A percentile compares a stretch with the other conserved stretches of the same genome.
phyloP scores from a whole-genome alignment of 805 yeast species.

The Tetrapisispora arboricola region DNA sequence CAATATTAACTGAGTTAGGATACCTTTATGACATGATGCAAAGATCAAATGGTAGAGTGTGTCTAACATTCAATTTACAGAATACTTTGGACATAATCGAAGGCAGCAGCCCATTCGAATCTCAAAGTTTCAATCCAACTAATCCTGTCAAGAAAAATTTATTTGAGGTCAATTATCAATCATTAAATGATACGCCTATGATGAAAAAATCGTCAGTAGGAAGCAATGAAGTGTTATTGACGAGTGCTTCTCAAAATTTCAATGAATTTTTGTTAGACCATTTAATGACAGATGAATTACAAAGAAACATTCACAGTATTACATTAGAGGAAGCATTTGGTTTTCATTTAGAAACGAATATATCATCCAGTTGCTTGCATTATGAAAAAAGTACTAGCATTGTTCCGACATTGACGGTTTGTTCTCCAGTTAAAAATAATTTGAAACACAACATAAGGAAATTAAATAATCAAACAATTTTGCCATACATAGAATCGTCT shows the following conservation, averaged over 20 bases:
- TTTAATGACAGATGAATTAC: slow-evolving; percentile 22
- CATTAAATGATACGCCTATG: background rate
- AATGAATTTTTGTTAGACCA: slow-evolving; percentile 19
- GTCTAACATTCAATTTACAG: slow-evolving; percentile 74
- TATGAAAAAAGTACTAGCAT: slow-evolving; percentile 12
- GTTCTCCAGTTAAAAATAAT: slow-evolving; percentile 22
- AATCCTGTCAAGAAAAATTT: background rate
- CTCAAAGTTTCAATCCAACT: background rate
- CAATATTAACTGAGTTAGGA: slow-evolving; percentile 72
- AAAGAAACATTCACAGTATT: slow-evolving; percentile 14
- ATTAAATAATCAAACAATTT: slow-evolving; percentile 31
- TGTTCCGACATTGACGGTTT: slow-evolving; percentile 19
- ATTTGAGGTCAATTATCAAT: slow-evolving; percentile 1
- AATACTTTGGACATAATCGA: slow-evolving; percentile 38
- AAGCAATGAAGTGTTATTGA: slow-evolving; percentile 2
- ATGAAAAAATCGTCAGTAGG: background rate
- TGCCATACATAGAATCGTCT: slow-evolving; percentile 53
- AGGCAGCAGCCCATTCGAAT: slow-evolving; percentile 26
- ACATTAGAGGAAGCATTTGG: slow-evolving; percentile 27
- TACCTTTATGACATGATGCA: slow-evolving; percentile 85
- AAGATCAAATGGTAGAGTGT: slow-evolving; percentile 68
- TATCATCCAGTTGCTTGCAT: slow-evolving; percentile 19
- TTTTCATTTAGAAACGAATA: slow-evolving; percentile 17
- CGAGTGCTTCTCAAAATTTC: slow-evolving; percentile 18
- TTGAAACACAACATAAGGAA: slow-evolving; percentile 25